Percentiles rank a stretch among this genome's conserved stretches.
Evolutionary conservation across 306 rosid species (phyloP).

Genomic region (Rosa multiflora): DNA sequence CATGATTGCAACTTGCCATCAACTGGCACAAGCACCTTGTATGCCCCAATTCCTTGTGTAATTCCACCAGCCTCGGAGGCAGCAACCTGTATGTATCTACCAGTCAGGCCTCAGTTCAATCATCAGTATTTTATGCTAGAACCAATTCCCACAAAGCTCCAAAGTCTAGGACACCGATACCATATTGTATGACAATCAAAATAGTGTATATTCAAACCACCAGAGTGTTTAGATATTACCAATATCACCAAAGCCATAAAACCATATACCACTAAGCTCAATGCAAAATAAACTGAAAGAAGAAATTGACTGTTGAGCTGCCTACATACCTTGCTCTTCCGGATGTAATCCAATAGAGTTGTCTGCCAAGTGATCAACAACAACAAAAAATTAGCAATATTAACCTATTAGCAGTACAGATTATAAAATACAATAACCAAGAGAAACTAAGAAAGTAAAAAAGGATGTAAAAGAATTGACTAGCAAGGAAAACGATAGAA

Average conservation of each 20-base stretch:
- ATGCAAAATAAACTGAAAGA: slow-evolving; percentile 20
- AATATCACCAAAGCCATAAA: background rate
- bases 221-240: background rate
- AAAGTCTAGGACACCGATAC: background rate
- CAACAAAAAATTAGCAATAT: slow-evolving; percentile 32
- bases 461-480: slow-evolving; percentile 9
- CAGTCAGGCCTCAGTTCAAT: slow-evolving; percentile 29
- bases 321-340: slow-evolving; percentile 84
- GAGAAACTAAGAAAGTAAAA: slow-evolving; percentile 12
- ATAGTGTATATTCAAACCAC: background rate
- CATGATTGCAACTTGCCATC: slow-evolving; percentile 84
- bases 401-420: background rate
- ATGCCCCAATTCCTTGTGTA: slow-evolving; percentile 99
- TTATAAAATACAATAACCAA: background rate
- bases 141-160: slow-evolving; percentile 11
- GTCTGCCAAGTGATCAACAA: slow-evolving; percentile 63
- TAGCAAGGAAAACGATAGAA: slow-evolving; percentile 19
- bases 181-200: background rate
- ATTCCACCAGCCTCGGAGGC: slow-evolving; percentile 99
- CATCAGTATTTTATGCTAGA: slow-evolving; percentile 5
- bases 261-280: slow-evolving; percentile 3
- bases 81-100: slow-evolving; percentile 68
- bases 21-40: slow-evolving; percentile 75
- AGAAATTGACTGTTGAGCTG: slow-evolving; percentile 22
- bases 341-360: slow-evolving; percentile 86